phyloP scores from a whole-genome alignment of 2,329 filamentous ascomycete species.

The Lachnellula suecica region DNA sequence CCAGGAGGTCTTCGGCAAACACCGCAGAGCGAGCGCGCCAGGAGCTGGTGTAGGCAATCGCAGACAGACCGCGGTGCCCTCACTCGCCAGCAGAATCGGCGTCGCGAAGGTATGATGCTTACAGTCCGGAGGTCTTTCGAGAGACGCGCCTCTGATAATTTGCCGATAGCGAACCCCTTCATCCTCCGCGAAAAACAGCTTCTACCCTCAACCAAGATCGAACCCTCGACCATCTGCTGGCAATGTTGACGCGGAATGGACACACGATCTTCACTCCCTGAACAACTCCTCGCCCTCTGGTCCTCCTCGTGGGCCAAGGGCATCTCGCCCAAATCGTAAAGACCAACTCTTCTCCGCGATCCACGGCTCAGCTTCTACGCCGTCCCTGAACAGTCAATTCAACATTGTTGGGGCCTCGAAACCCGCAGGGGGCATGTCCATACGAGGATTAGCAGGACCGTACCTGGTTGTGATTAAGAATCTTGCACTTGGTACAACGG shows the following conservation, averaged over 20 bases:
- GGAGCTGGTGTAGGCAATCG: slow-evolving; percentile 43
- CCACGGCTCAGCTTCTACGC: slow-evolving; percentile 29
- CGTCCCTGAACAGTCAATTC: slow-evolving; percentile 32
- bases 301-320: slow-evolving; percentile 31
- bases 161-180: slow-evolving; percentile 18
- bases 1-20: slow-evolving; percentile 66
- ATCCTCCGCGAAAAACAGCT: slow-evolving; percentile 28
- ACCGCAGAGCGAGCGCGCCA: slow-evolving; percentile 55
- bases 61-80: slow-evolving; percentile 46
- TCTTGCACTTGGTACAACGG: slow-evolving; percentile 78
- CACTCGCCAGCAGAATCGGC: slow-evolving; percentile 70
- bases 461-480: slow-evolving; percentile 76
- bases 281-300: slow-evolving; percentile 41
- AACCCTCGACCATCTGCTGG: slow-evolving; percentile 39
- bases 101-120: slow-evolving; percentile 62
- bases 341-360: slow-evolving; percentile 27
- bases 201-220: slow-evolving; percentile 12
- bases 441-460: slow-evolving; percentile 71
- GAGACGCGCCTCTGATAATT: slow-evolving; percentile 12
- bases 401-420: slow-evolving; percentile 36
- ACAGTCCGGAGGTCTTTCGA: neutral
- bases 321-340: slow-evolving; percentile 25
- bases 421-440: slow-evolving; percentile 56
- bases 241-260: slow-evolving; percentile 68
- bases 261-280: slow-evolving; percentile 63